Percentiles rank a stretch among this genome's conserved stretches.
phyloP scores from a whole-genome alignment of 306 rosid genomes.

The Cyclanthera cordifolia region DNA sequence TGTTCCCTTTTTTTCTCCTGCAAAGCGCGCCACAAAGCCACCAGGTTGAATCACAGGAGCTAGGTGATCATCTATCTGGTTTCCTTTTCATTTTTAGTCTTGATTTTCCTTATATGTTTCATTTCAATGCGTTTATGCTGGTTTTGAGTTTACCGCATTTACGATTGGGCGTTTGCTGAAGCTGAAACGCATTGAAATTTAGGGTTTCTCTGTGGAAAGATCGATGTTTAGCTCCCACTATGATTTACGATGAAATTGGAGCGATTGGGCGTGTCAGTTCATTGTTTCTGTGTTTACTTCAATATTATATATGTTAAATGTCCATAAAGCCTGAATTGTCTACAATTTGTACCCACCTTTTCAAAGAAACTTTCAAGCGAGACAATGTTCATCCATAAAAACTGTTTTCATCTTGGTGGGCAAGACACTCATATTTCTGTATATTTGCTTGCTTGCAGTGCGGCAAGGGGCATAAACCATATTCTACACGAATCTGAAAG shows the following conservation, averaged over 20 bases:
- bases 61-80: background rate
- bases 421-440: background rate
- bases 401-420: background rate
- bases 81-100: background rate
- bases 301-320: background rate
- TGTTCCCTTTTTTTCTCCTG: too few species aligned
- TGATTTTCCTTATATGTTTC: background rate
- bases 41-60: background rate
- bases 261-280: background rate
- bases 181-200: conserved; percentile 6
- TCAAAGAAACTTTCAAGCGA: background rate
- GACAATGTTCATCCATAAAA: too few species aligned
- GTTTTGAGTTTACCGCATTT: background rate
- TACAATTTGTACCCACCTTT: background rate
- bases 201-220: conserved; percentile 24
- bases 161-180: background rate
- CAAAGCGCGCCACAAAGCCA: background rate
- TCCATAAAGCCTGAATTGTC: background rate
- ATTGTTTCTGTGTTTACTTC: background rate
- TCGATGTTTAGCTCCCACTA: conserved; percentile 14
- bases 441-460: conserved; percentile 33
- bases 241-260: conserved; percentile 49
- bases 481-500: conserved; percentile 60
- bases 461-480: conserved; percentile 92
- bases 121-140: background rate